phyloP scores from a whole-genome alignment of 1,139 yeast species.

The Saccharomycopsis phalli region DNA sequence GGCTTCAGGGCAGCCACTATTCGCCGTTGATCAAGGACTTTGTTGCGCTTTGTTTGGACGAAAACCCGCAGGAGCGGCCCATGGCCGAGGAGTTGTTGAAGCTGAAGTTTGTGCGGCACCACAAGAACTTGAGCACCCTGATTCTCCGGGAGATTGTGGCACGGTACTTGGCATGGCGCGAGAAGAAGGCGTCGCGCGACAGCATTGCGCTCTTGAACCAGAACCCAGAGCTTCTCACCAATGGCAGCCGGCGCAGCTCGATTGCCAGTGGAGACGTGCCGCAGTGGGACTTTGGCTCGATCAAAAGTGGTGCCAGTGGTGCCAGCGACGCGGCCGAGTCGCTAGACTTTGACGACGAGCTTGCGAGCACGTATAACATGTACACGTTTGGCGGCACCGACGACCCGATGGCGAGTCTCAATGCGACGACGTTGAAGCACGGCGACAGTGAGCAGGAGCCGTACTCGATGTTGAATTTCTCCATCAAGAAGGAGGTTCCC shows the following conservation, averaged over 20 bases:
- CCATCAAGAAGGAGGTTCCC: conserved; percentile 18
- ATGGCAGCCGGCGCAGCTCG: conserved; percentile 21
- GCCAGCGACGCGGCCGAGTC: neutral
- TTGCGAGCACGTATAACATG: neutral
- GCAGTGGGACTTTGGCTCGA: conserved; percentile 84
- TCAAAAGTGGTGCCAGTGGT: conserved; percentile 36
- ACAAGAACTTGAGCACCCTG: conserved; percentile 51
- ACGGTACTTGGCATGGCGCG: conserved; percentile 75
- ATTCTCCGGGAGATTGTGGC: conserved; percentile 70
- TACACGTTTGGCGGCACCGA: conserved; percentile 2
- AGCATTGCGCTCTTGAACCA: conserved; percentile 23
- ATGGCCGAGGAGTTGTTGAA: conserved; percentile 77
- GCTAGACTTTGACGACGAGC: neutral
- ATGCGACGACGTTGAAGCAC: conserved; percentile 15
- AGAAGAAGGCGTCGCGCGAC: conserved; percentile 46
- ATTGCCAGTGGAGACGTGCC: conserved; percentile 30
- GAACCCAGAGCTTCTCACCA: conserved; percentile 18
- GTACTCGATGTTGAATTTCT: neutral
- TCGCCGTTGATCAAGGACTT: conserved; percentile 73
- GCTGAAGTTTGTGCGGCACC: conserved; percentile 58
- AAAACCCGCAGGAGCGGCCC: conserved; percentile 82
- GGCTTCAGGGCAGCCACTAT: conserved; percentile 85
- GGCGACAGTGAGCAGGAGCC: neutral
- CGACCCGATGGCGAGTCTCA: conserved; percentile 3
- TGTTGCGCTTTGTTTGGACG: conserved; percentile 87